These are phyloP conservation scores for Arthrobotrys musiformis DNA, from an alignment of 2,329 filamentous ascomycete genomes.

Conservation along the genomic window DNA sequence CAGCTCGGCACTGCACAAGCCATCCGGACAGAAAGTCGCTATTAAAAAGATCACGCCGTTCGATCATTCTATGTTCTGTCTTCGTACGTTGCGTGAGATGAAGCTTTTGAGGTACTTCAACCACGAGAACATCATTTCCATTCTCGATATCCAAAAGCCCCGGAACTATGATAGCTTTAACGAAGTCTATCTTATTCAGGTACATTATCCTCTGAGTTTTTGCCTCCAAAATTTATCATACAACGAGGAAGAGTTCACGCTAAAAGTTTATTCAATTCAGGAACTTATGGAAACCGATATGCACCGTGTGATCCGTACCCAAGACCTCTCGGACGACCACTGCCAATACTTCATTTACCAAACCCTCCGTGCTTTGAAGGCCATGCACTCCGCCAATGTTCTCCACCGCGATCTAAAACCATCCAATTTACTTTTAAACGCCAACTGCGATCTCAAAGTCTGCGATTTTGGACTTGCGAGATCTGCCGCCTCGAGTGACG, in stretches of 20 bases:
- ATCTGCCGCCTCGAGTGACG: constrained; percentile 94
- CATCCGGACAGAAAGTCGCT: constrained; percentile 95
- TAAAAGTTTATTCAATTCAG: constrained; percentile 64
- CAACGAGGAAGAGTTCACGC: background rate
- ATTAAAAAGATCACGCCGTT: constrained; percentile 99
- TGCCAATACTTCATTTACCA: constrained; percentile 99
- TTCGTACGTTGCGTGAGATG: constrained; percentile 97
- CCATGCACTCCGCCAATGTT: constrained; percentile 99
- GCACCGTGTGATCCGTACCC: constrained; percentile 98
- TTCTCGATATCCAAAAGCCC: constrained; percentile 98
- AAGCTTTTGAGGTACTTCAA: constrained; percentile 99
- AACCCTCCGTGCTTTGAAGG: constrained; percentile 94
- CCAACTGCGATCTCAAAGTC: constrained; percentile 98
- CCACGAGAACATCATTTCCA: constrained; percentile 99
- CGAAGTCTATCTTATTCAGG: constrained; percentile 98
- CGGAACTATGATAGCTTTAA: constrained; percentile 95
- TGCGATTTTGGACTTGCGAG: constrained; percentile 97
- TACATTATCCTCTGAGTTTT: constrained; percentile 63
- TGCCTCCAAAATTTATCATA: background rate
- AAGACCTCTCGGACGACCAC: constrained; percentile 98
- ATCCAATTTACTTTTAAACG: constrained; percentile 94
- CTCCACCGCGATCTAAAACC: constrained; percentile 97
- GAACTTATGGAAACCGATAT: constrained; percentile 99
- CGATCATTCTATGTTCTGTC: constrained; percentile 98
- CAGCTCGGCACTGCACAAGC: constrained; percentile 97